These are phyloP conservation scores for Westerdykella sp. DNA, from an alignment of 2,329 filamentous ascomycete species.

Conservation along the genomic window DNA sequence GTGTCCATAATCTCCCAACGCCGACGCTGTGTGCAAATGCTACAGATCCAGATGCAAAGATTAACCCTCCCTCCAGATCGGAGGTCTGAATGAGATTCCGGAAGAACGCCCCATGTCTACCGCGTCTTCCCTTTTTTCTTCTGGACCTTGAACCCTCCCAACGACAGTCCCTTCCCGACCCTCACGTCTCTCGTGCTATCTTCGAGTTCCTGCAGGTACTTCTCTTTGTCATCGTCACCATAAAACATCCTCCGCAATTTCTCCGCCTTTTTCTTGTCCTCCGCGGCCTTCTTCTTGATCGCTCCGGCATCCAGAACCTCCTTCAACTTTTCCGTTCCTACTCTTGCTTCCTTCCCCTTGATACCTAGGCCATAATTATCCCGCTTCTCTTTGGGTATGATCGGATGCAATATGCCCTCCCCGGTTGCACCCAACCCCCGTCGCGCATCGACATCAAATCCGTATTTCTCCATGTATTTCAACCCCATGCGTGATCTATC, in stretches of 20 bases:
- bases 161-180: not conserved
- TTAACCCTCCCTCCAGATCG: too few species aligned
- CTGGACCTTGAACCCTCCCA: not conserved
- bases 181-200: not conserved
- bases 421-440: conserved; percentile 64
- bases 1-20: too few species aligned
- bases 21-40: too few species aligned
- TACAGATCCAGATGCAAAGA: too few species aligned
- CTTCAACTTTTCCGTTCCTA: conserved; percentile 33
- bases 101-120: not conserved
- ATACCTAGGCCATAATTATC: conserved; percentile 69
- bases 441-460: conserved; percentile 69
- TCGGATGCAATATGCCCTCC: conserved; percentile 65
- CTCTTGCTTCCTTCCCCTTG: conserved; percentile 38
- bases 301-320: conserved; percentile 60
- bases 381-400: conserved; percentile 66
- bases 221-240: conserved; percentile 66
- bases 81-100: too few species aligned
- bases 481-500: conserved; percentile 66
- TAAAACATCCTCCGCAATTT: conserved; percentile 67
- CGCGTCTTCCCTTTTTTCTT: not conserved
- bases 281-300: conserved; percentile 54
- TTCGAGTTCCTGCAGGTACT: conserved; percentile 54
- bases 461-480: conserved; percentile 57
- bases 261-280: conserved; percentile 58